Evolutionary conservation across 345 rosid genomes (phyloP), one percentile per base, ranked within the genome.

Genomic region (Conringia planisiliqua): DNA sequence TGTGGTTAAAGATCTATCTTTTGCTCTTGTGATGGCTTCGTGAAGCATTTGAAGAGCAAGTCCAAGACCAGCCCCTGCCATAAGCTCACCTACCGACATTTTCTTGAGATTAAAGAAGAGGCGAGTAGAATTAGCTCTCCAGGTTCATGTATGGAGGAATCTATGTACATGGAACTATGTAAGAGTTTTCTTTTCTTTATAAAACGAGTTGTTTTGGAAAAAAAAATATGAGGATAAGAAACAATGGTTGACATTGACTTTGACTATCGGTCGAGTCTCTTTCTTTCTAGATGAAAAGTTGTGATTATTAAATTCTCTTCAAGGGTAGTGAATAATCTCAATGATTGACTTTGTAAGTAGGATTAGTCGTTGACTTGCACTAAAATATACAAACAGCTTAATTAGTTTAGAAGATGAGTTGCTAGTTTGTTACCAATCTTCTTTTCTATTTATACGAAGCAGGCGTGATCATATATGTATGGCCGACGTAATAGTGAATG

Each of bases 61-160:
- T 61, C 40, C 64, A 52, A 75, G 70, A 14, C 24, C 57, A 13
- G 64, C 48, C 36, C 74, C 74, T 30, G 11, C 62, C 0, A 75
- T 0, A 38, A 75, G 0, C 68, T 75, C 79, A 50, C 9, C 1
- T 10, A 48, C 1, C 12, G 55, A 33, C 73, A 59, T 59, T 66
- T 46, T 47, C 22, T 52, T 52, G 58, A 12, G 58, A 52, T 4
- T 52, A 12, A 12, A 11, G 32, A 51, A 32, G 57, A 24, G 57
- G 33, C 33, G 6, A 51, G 57, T 20, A 24, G 36, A 35, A 9
- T 8, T 35, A 35, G 39, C 11, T 33, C 36, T 33, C 36, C 1
- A 33, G 9, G 36, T 33, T 1, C 6, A 7, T 33, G 0, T 30
- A 30, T 30, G 33, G 33, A 30, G 33, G 36, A 22, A 1, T 30